These are phyloP conservation scores for Schoenoplectus tabernaemontani DNA, from an alignment of 202 grass and related monocot species.

Conservation along the genomic window DNA sequence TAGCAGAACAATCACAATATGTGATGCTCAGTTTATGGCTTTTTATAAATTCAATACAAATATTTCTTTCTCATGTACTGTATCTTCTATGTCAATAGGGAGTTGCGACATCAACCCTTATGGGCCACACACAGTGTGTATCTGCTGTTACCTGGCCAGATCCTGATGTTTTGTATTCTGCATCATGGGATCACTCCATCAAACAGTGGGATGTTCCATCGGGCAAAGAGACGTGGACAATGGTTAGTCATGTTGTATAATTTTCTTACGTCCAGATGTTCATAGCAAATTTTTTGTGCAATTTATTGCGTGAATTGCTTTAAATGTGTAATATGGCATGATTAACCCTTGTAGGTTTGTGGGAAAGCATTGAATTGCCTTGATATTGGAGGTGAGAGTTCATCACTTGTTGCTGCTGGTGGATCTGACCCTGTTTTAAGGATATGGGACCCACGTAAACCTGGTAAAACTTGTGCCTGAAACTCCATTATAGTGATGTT, in stretches of 20 bases:
- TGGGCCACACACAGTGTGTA: constrained; percentile 84
- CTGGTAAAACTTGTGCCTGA: constrained; percentile 46
- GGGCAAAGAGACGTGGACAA: constrained; percentile 63
- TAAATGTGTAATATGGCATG: background rate
- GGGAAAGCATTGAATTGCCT: constrained; percentile 90
- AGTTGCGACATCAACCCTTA: constrained; percentile 52
- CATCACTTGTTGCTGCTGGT: constrained; percentile 70
- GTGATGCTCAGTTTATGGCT: background rate
- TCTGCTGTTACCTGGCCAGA: constrained; percentile 73
- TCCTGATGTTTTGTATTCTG: constrained; percentile 57
- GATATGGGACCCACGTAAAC: constrained; percentile 95
- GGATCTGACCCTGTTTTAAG: constrained; percentile 79
- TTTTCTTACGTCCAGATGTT: constrained; percentile 1
- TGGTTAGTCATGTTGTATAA: constrained; percentile 35
- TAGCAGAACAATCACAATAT: background rate
- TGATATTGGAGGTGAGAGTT: constrained; percentile 76
- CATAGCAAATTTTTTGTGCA: constrained; percentile 10
- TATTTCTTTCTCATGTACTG: constrained; percentile 13
- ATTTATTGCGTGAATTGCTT: background rate
- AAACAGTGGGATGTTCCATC: constrained; percentile 83
- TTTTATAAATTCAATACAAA: background rate
- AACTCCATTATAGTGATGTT: background rate
- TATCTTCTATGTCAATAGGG: constrained; percentile 36
- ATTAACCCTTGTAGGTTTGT: constrained; percentile 41
- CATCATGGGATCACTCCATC: constrained; percentile 97